These are phyloP conservation scores for Yamadazyma triangularis DNA, from an alignment of 1,139 yeast species.

Conservation along the genomic window DNA sequence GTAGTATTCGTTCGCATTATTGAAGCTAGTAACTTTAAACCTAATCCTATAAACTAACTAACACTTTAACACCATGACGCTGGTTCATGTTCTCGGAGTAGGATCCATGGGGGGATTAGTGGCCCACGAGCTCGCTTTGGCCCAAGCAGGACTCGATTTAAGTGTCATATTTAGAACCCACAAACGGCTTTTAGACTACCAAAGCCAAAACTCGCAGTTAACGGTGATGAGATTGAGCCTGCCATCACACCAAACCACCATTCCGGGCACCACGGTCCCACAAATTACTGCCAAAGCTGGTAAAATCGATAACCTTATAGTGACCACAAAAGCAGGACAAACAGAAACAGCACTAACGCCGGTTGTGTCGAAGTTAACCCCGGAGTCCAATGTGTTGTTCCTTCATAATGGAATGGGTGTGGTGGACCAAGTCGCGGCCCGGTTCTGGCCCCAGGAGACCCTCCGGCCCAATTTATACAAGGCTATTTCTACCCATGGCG, in stretches of 20 bases:
- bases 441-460: slow-evolving; percentile 49
- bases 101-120: slow-evolving; percentile 15
- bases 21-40: too few species aligned
- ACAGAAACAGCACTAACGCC: slow-evolving; percentile 44
- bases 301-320: slow-evolving; percentile 48
- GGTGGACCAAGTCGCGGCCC: slow-evolving; percentile 45
- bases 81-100: slow-evolving; percentile 11
- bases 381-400: slow-evolving; percentile 54
- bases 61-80: too few species aligned
- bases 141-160: slow-evolving; percentile 4
- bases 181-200: background rate
- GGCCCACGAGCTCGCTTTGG: slow-evolving; percentile 9
- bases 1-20: too few species aligned
- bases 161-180: slow-evolving; percentile 5
- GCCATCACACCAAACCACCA: too few species aligned
- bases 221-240: slow-evolving; percentile 19
- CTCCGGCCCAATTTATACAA: slow-evolving; percentile 57
- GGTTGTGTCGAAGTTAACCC: slow-evolving; percentile 35
- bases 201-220: slow-evolving; percentile 7
- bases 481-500: slow-evolving; percentile 85
- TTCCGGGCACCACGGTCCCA: slow-evolving; percentile 5
- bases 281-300: background rate
- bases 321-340: slow-evolving; percentile 63
- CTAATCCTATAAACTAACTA: too few species aligned
- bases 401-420: slow-evolving; percentile 79